These are phyloP conservation scores for Juncus effusus DNA, from an alignment of 176 grass and related monocot species.

Conservation along the genomic window DNA sequence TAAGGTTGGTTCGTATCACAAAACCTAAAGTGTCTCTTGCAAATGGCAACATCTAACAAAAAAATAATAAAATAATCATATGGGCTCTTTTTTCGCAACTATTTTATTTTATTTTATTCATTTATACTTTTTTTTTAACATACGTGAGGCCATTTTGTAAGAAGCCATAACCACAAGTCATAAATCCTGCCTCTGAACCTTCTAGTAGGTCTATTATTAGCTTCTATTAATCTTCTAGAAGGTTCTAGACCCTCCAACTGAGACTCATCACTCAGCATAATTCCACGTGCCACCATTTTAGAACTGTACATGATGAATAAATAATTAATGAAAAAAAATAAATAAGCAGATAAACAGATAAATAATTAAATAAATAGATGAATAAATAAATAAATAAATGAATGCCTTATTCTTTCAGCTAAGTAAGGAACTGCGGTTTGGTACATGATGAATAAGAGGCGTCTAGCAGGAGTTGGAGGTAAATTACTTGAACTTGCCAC, in stretches of 20 bases:
- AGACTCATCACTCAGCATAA: constrained; percentile 49
- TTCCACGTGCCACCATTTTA: constrained; percentile 81
- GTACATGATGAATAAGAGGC: constrained; percentile 86
- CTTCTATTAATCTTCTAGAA: constrained; percentile 40
- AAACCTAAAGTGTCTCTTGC: constrained; percentile 79
- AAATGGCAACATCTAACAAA: constrained; percentile 66
- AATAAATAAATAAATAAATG: neutral
- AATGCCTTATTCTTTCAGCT: constrained; percentile 87
- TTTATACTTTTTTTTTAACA: neutral
- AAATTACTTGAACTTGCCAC: constrained; percentile 72
- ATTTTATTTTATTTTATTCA: neutral
- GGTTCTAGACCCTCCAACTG: constrained; percentile 40
- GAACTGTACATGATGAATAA: constrained; percentile 46
- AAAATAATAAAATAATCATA: neutral
- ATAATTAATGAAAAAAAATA: neutral
- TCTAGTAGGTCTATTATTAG: constrained; percentile 42
- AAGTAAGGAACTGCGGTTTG: constrained; percentile 86
- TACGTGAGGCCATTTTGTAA: constrained; percentile 92
- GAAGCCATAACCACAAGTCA: constrained; percentile 54
- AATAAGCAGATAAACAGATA: constrained; percentile 9
- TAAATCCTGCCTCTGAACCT: constrained; percentile 47
- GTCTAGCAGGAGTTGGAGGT: constrained; percentile 75
- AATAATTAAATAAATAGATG: neutral
- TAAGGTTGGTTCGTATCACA: constrained; percentile 80
- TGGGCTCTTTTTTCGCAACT: neutral